These are phyloP conservation scores for Chlamydomonas sp. DNA, from an alignment of 139 green algal species.

Conservation along the genomic window DNA sequence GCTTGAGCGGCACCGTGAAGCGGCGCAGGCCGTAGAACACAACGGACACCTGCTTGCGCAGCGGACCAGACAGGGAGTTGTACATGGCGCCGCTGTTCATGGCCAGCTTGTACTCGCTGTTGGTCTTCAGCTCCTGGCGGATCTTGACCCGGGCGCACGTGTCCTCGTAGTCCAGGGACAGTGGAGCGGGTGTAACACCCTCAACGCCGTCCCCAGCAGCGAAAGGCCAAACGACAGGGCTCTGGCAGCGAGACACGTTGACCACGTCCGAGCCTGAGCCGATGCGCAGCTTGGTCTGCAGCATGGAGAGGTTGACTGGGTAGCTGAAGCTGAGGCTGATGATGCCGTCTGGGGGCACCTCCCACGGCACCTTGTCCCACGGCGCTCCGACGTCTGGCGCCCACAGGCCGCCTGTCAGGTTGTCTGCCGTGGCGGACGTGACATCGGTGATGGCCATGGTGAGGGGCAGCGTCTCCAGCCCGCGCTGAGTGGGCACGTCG, in stretches of 20 bases:
- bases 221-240: no score
- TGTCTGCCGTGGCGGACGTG: conserved; percentile 11
- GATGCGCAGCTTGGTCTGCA: no score
- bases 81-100: conserved; percentile 29
- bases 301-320: conserved; percentile 31
- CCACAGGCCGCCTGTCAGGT: conserved; percentile 40
- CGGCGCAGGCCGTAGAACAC: neutral
- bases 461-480: conserved; percentile 23
- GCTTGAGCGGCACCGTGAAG: neutral
- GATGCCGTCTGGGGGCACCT: conserved; percentile 47
- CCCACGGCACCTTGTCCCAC: conserved; percentile 33
- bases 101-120: conserved; percentile 20
- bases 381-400: conserved; percentile 10
- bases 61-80: conserved; percentile 21
- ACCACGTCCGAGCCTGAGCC: no score
- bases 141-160: no score
- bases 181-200: no score
- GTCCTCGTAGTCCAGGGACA: no score
- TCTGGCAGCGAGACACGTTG: no score
- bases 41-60: neutral
- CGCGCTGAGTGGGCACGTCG: neutral
- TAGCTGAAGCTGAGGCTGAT: conserved; percentile 32
- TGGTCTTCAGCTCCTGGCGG: no score
- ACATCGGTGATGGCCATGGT: conserved; percentile 22
- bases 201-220: no score